A percentile compares a stretch with the other conserved stretches of the same genome.
phyloP scores from a whole-genome alignment of 2,329 filamentous ascomycete genomes.

The Diplocarpon rosae region DNA sequence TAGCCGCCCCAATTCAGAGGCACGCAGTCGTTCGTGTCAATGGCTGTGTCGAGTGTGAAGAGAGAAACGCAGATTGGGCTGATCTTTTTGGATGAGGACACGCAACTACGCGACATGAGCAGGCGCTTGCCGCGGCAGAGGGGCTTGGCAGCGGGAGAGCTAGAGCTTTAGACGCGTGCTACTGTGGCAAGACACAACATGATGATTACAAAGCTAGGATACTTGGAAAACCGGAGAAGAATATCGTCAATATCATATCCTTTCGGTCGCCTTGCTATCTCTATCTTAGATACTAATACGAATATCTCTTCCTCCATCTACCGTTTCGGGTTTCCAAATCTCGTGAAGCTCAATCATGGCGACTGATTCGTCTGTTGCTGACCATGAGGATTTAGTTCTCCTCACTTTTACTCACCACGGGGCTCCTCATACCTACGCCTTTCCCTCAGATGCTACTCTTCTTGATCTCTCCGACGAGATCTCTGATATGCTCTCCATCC shows the following conservation, averaged over 20 bases:
- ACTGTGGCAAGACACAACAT: background rate
- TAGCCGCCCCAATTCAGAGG: slow-evolving; percentile 11
- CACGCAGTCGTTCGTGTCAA: slow-evolving; percentile 7
- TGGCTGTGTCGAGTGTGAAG: slow-evolving; percentile 7
- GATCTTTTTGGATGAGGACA: slow-evolving; percentile 17
- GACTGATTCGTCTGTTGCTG: slow-evolving; percentile 16
- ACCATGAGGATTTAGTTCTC: slow-evolving; percentile 28
- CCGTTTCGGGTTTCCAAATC: background rate
- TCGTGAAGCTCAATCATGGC: slow-evolving; percentile 5
- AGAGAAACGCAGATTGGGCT: background rate
- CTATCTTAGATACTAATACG: too few relatives aligned
- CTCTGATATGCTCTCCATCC: slow-evolving; percentile 44
- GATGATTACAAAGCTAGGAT: slow-evolving; percentile 24
- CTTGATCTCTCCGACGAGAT: slow-evolving; percentile 50
- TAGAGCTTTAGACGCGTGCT: too few relatives aligned
- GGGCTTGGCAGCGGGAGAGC: slow-evolving; percentile 1
- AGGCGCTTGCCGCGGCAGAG: slow-evolving; percentile 6
- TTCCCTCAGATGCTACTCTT: slow-evolving; percentile 37
- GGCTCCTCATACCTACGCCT: slow-evolving; percentile 33
- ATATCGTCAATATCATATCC: slow-evolving; percentile 1
- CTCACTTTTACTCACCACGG: slow-evolving; percentile 39
- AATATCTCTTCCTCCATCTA: background rate
- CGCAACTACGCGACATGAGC: slow-evolving; percentile 18
- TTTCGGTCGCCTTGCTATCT: background rate
- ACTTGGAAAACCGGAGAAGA: background rate